Base-by-base conservation (phyloP, 2,329 filamentous ascomycete genomes). In the Xylariaceae sp. region DNA sequence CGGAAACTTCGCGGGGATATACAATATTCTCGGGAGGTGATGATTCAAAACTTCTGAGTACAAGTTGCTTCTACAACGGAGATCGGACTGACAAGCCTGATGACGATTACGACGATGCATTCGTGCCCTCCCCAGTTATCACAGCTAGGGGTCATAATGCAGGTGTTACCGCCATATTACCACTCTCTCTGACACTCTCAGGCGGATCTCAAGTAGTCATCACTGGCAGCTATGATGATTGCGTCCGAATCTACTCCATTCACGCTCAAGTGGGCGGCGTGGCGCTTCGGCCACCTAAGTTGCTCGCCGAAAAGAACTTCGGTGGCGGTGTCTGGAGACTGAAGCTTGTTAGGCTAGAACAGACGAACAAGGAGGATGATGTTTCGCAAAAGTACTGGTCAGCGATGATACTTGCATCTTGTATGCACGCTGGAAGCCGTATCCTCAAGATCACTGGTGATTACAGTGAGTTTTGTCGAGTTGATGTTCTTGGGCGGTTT, bases 161-260 rank as follows among this genome's bases (percentile, higher is more conserved):
- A 1, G 93, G 94, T 9, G 89, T 97, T 1, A 96, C 92, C 0
- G 85, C 91, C 2, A 94, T 97, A 48, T 72, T 97, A 2, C 90
- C 92, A 0, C 73, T 96, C 2, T 67, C 78, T 1, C 16, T 75
- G 2, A 64, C 70, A 1, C 61, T 67, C 0, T 61, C 68, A 7
- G 75, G 80, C 7, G 74, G 75, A 3, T 77, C 78, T 1, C 76
- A 79, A 3, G 66, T 94, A 4, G 71, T 96, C 2, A 66, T 96
- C 2, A 97, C 92, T 0, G 94, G 94, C 3, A 95, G 91, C 67
- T 99, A 97, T 67, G 94, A 97, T 64, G 92, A 97, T 64, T 78
- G 81, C 56, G 76, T 97, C 15, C 83, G 93, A 10, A 77, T 96
- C 1, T 80, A 89, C 42, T 70, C 79, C 1, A 73, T 84, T 9